Base-by-base conservation (phyloP, 805 yeast species). In the Isabelozyma heimii region DNA sequence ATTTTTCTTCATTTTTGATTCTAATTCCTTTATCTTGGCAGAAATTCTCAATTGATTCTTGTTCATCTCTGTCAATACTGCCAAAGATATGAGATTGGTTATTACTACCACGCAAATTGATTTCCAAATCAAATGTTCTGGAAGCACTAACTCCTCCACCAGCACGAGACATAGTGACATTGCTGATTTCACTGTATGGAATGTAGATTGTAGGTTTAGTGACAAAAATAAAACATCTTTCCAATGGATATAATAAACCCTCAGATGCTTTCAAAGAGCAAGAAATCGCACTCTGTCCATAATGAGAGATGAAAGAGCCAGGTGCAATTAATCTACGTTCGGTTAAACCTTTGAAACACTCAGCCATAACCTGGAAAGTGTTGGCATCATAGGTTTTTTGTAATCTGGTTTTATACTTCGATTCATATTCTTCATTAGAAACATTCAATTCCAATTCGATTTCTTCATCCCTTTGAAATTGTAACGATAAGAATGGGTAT, bases 261-360 rank as follows among this genome's bases (percentile, higher is more conserved):
- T 94, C 98, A 45, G 89, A 87, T 0, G 98, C 98, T 68, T 92
- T 94, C 58, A 89, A 80, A 6, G 97, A 89, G 70, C 98, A 92
- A 16, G 90, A 79, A 27, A 94, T 87, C 4, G 96, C 97, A 12
- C 96, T 87, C 59, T 87, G 90, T 42, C 82, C 83, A 61, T 84
- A 85, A 38, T 84, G 81, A 5, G 96, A 85, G 52, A 78, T 77
- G 75, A 82, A 94, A 2, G 87, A 76, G 12, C 97, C 96, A 0
- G 97, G 97, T 40, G 84, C 83, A 26, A 89, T 83, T 49, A 92
- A 82, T 61, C 91, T 85, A 52, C 91, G 83, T 55, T 89, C 96
- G 4, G 97, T 85, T 54, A 94, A 80, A 3, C 99, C 99, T 62
- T 87, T 85, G 65, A 94, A 81, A 48, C 95, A 85, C 60, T 90